These are phyloP conservation scores for Penicillium sp. DNA, from an alignment of 2,329 filamentous ascomycete species.

Conservation along the genomic window DNA sequence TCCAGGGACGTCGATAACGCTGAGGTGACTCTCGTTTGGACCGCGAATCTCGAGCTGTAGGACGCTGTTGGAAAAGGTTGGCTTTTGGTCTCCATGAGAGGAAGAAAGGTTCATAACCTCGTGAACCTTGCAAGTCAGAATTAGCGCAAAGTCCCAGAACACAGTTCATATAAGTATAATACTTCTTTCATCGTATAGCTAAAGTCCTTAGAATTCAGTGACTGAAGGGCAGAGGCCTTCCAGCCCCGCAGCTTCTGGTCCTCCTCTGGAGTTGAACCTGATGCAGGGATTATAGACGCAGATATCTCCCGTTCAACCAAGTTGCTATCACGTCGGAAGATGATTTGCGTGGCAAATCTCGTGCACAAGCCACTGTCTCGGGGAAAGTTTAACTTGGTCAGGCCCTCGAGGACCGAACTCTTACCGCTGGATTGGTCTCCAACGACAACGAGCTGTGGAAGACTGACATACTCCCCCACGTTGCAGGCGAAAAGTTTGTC, in stretches of 20 bases:
- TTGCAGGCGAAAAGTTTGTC: slow-evolving; percentile 40
- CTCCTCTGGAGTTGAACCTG: slow-evolving; percentile 21
- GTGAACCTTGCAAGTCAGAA: slow-evolving; percentile 18
- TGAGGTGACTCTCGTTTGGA: slow-evolving; percentile 42
- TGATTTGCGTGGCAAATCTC: slow-evolving; percentile 50
- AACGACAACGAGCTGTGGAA: slow-evolving; percentile 40
- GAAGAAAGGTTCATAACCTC: slow-evolving; percentile 26
- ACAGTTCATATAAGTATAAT: not conserved
- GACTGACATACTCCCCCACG: slow-evolving; percentile 33
- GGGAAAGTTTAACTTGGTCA: slow-evolving; percentile 43
- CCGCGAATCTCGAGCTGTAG: slow-evolving; percentile 46
- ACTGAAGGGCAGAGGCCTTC: slow-evolving; percentile 6
- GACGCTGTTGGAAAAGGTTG: slow-evolving; percentile 45
- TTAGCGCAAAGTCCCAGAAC: not conserved
- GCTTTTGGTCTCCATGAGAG: slow-evolving; percentile 17
- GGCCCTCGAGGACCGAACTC: slow-evolving; percentile 34
- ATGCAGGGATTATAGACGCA: slow-evolving; percentile 41
- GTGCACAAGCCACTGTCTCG: slow-evolving; percentile 43
- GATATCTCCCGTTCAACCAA: slow-evolving; percentile 20
- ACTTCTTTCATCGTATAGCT: slow-evolving; percentile 30
- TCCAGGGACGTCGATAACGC: slow-evolving; percentile 50
- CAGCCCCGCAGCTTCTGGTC: slow-evolving; percentile 26
- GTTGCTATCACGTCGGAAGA: slow-evolving; percentile 35
- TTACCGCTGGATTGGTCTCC: slow-evolving; percentile 46
- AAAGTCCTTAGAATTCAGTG: slow-evolving; percentile 17